Base-by-base conservation (phyloP, 2,329 filamentous ascomycete species). In the Alternaria incomplexa region DNA sequence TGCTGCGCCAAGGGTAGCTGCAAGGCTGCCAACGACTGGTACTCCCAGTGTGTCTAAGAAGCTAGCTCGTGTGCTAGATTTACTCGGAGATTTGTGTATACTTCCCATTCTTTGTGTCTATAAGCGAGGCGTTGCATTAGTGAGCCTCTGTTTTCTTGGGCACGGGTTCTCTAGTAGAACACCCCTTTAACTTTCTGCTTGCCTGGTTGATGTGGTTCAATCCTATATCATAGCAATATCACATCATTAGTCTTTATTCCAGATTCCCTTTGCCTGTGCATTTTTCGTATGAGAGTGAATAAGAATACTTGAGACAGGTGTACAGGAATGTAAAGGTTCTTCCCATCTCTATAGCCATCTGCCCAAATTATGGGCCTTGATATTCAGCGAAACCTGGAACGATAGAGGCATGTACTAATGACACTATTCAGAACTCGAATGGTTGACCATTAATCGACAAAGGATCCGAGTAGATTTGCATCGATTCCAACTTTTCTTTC, bases 1-100 rank as follows among this genome's bases (percentile, higher is more conserved):
- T 64, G 65, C 62, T 71, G 69, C 61, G 40, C 65, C 22, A 13
- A 64, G 1, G 69, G 69, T 43, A 25, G 60, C 15, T 71, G 68
- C 68, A 68, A 69, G 60, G 32, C 46, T 13, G 45, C 56, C 44
- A 71, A 71, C 64, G 52, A 55, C 17, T 71, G 58, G 45, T 71
- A 71, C 62, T 68, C 67, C 7, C 67, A 71, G 61, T 71, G 68
- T 62, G 48, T 28, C 23, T 40, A 40, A 40, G 36, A 56, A 46
- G 23, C 56, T 56, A 52, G 17, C 17, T 23, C 15, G 28, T 23
- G 7, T 12, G 48, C 28, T n/a, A n/a, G 12, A 51, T 15, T 23
- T 51, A 30, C 17, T 36, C 28, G 48, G 32, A 36, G 17, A 51
- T 32, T 32, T 51, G 48, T 36, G 28, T 51, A 51, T 51, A 51